phyloP scores from a whole-genome alignment of 176 grass and related monocot species.

The Cenchrus americanus region DNA sequence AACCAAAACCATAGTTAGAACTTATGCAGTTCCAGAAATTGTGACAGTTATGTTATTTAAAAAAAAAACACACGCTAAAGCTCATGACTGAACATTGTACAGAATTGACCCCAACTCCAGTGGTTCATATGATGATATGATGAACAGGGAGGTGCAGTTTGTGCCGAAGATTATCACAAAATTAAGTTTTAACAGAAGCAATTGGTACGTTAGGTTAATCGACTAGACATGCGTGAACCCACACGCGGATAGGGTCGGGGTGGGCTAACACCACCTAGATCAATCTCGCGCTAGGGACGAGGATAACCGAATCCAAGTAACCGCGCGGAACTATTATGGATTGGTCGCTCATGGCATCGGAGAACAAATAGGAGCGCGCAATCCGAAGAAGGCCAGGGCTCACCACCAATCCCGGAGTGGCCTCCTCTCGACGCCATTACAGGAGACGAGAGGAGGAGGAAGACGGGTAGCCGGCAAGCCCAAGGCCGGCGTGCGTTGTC shows the following conservation, averaged over 20 bases:
- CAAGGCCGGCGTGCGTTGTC: not conserved
- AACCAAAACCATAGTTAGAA: not conserved
- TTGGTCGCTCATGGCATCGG: not conserved
- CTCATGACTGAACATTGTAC: not conserved
- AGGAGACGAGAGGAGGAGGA: not conserved
- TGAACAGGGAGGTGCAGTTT: not conserved
- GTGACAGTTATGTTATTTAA: not conserved
- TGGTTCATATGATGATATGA: too few species aligned
- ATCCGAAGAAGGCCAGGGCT: constrained; percentile 30
- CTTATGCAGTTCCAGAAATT: not conserved
- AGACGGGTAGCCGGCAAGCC: not conserved
- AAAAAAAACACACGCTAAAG: not conserved
- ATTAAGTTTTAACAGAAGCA: not conserved
- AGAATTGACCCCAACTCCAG: not conserved
- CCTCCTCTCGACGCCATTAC: constrained; percentile 50
- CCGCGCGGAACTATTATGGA: not conserved
- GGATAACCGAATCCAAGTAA: not conserved
- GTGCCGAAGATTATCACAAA: not conserved
- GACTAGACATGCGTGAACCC: not conserved
- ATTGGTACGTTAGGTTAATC: not conserved
- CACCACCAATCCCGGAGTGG: constrained; percentile 41
- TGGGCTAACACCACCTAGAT: not conserved
- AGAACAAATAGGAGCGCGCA: not conserved
- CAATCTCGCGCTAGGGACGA: not conserved
- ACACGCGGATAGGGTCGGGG: not conserved